These are phyloP conservation scores for Hyaloscypha bicolor DNA, from an alignment of 495 filamentous ascomycete genomes.

Conservation along the genomic window DNA sequence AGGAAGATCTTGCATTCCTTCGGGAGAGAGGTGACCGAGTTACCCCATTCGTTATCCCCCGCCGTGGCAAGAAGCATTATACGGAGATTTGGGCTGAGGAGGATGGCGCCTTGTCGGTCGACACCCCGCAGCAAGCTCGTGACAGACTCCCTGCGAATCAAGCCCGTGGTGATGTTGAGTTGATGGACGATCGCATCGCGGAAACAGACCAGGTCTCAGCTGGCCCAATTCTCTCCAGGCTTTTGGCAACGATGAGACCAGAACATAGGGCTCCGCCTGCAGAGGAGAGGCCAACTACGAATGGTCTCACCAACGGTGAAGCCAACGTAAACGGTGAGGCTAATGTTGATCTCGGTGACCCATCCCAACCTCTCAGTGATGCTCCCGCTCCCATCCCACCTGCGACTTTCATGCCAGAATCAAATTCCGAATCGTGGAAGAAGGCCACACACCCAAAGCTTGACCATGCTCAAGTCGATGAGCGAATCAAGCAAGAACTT, in stretches of 20 bases:
- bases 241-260: constrained; percentile 80
- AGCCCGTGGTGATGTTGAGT: constrained; percentile 79
- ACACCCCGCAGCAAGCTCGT: constrained; percentile 55
- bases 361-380: constrained; percentile 43
- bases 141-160: constrained; percentile 77
- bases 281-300: constrained; percentile 57
- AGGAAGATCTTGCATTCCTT: constrained; percentile 94
- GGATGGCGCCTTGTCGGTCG: constrained; percentile 74
- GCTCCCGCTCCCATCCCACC: constrained; percentile 53
- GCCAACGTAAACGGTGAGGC: constrained; percentile 50
- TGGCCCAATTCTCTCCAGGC: constrained; percentile 80
- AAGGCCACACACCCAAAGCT: constrained; percentile 64
- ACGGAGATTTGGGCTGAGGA: constrained; percentile 91
- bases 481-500: constrained; percentile 87
- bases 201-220: constrained; percentile 91
- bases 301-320: constrained; percentile 60
- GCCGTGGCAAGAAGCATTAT: constrained; percentile 82
- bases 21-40: constrained; percentile 85
- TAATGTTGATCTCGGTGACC: constrained; percentile 45
- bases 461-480: constrained; percentile 83
- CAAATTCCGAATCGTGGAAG: constrained; percentile 58
- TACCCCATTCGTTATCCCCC: constrained; percentile 82
- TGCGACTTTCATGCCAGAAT: constrained; percentile 77
- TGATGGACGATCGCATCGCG: constrained; percentile 78
- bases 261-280: constrained; percentile 68